These are phyloP conservation scores for Eragrostis tef DNA, from an alignment of 202 grass and related monocot species.

Conservation along the genomic window DNA sequence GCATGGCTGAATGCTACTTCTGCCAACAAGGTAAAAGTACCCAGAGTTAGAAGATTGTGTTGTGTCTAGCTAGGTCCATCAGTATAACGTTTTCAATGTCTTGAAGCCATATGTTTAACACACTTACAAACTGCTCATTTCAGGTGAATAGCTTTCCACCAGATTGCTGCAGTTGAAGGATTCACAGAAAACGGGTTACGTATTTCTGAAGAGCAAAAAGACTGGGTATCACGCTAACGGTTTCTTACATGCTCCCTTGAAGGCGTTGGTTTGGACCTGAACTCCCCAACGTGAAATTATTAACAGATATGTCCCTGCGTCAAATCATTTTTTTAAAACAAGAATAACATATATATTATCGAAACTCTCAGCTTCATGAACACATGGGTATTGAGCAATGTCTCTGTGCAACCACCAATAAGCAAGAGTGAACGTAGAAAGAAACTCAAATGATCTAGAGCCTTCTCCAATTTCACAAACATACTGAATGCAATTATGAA, in stretches of 20 bases:
- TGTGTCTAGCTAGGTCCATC: background rate
- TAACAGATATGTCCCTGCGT: constrained; percentile 88
- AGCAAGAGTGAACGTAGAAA: background rate
- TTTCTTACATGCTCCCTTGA: constrained; percentile 77
- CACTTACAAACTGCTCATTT: constrained; percentile 61
- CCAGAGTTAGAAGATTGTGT: constrained; percentile 39
- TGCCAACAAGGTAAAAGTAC: constrained; percentile 45
- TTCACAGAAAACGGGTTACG: constrained; percentile 32
- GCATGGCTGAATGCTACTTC: constrained; percentile 59
- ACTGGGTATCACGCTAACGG: constrained; percentile 16
- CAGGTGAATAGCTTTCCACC: constrained; percentile 79
- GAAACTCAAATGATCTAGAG: constrained; percentile 5
- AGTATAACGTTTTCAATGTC: background rate
- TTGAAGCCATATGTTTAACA: constrained; percentile 41
- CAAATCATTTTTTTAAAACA: constrained; percentile 19
- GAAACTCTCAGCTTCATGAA: background rate
- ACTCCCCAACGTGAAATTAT: constrained; percentile 73
- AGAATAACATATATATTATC: background rate
- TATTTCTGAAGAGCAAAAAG: constrained; percentile 18
- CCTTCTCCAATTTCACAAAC: background rate
- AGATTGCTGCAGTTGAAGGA: constrained; percentile 68
- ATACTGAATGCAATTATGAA: background rate
- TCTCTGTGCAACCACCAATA: background rate
- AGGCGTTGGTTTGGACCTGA: constrained; percentile 61
- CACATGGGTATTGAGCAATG: background rate